A percentile compares a stretch with the other conserved stretches of the same genome.
These are phyloP conservation scores for Ophiocordyceps camponoti-floridani DNA, from an alignment of 2,329 filamentous ascomycete genomes.

Conservation along the genomic window DNA sequence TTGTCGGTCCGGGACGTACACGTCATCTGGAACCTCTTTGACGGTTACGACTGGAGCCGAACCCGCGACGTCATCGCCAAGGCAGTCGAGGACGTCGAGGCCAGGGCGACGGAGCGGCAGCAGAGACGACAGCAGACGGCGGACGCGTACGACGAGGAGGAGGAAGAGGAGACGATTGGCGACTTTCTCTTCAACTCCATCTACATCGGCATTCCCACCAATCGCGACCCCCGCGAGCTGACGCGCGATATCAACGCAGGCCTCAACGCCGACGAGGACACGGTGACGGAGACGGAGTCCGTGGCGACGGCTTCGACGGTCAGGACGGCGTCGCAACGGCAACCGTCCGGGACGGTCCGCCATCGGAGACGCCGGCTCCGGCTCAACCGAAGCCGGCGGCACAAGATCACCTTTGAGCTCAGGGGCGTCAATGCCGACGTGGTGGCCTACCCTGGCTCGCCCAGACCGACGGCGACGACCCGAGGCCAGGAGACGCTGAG, in stretches of 20 bases:
- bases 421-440: constrained; percentile 71
- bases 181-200: constrained; percentile 98
- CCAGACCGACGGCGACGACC: neutral
- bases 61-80: constrained; percentile 77
- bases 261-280: constrained; percentile 55
- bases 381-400: constrained; percentile 68
- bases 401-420: constrained; percentile 92
- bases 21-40: constrained; percentile 93
- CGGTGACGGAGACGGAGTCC: constrained; percentile 72
- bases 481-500: constrained; percentile 55
- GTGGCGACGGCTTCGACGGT: constrained; percentile 48
- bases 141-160: constrained; percentile 47
- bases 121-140: constrained; percentile 10
- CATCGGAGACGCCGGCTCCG: constrained; percentile 44
- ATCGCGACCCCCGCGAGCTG: constrained; percentile 68
- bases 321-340: constrained; percentile 23
- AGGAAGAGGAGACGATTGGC: constrained; percentile 74
- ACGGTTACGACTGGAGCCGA: constrained; percentile 89
- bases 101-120: constrained; percentile 59
- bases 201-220: constrained; percentile 82
- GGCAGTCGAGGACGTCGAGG: constrained; percentile 76
- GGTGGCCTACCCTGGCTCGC: constrained; percentile 51
- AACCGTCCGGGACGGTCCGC: constrained; percentile 29
- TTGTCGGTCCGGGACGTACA: constrained; percentile 74
- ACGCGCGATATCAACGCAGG: constrained; percentile 73